phyloP scores from a whole-genome alignment of 192 early-diverging fungal genomes.

The Coemansia sp. region DNA sequence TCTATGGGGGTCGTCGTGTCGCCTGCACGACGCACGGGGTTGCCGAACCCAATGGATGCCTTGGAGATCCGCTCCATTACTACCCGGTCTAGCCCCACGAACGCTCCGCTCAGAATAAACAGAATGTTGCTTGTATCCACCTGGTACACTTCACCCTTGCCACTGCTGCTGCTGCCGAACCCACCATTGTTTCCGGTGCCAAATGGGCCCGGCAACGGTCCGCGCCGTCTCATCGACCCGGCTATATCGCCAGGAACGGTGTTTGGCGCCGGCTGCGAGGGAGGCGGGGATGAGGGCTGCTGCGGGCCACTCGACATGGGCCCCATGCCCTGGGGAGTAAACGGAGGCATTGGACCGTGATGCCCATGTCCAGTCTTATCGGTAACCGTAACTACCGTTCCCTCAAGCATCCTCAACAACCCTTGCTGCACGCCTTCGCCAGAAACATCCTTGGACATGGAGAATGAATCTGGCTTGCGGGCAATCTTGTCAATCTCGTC shows the following conservation, averaged over 20 bases:
- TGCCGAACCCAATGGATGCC: constrained; percentile 80
- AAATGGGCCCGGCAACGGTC: constrained; percentile 36
- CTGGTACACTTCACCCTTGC: constrained; percentile 77
- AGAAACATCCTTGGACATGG: constrained; percentile 79
- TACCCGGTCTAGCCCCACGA: constrained; percentile 81
- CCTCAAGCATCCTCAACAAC: constrained; percentile 82
- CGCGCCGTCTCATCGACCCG: constrained; percentile 33
- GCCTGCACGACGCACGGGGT: constrained; percentile 48
- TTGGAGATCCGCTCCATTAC: constrained; percentile 74
- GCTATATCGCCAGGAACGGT: constrained; percentile 10
- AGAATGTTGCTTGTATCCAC: constrained; percentile 91
- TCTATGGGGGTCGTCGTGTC: constrained; percentile 38
- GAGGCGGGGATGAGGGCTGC: constrained; percentile 14
- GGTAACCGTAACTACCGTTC: constrained; percentile 81
- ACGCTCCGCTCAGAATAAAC: constrained; percentile 87
- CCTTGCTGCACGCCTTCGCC: constrained; percentile 93
- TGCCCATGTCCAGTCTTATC: constrained; percentile 66
- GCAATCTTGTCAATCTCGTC: constrained; percentile 94
- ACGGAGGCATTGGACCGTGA: constrained; percentile 25
- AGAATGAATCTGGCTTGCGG: constrained; percentile 67
- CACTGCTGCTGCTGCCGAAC: constrained; percentile 14
- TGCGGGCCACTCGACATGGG: constrained; percentile 5
- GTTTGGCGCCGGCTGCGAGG: constrained; percentile 22
- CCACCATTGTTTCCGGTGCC: constrained; percentile 19
- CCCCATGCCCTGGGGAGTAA: constrained; percentile 24